These are phyloP conservation scores for Acacia pycnantha DNA, from an alignment of 331 rosid species.

Conservation along the genomic window DNA sequence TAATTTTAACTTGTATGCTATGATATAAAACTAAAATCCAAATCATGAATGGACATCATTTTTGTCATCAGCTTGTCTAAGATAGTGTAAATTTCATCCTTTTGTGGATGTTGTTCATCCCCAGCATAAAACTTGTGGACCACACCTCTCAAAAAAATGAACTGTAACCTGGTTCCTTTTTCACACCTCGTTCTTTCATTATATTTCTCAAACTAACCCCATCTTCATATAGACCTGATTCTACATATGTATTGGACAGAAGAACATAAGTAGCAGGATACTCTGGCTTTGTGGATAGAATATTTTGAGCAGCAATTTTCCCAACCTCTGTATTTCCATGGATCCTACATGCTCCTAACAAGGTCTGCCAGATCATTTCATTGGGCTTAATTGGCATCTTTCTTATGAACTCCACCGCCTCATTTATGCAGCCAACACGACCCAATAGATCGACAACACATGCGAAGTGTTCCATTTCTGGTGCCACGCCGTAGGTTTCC, in stretches of 20 bases:
- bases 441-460: slow-evolving; percentile 78
- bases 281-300: slow-evolving; percentile 54
- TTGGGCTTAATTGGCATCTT: slow-evolving; percentile 62
- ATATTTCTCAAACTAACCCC: slow-evolving; percentile 52
- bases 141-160: slow-evolving; percentile 66
- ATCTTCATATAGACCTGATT: slow-evolving; percentile 49
- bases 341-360: slow-evolving; percentile 78
- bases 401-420: slow-evolving; percentile 61
- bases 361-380: slow-evolving; percentile 77
- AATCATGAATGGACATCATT: slow-evolving; percentile 30
- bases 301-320: slow-evolving; percentile 60
- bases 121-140: slow-evolving; percentile 69
- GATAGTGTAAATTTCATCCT: slow-evolving; percentile 49
- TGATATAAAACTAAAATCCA: slow-evolving; percentile 23
- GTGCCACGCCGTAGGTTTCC: slow-evolving; percentile 47
- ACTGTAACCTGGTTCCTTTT: slow-evolving; percentile 67
- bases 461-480: slow-evolving; percentile 75
- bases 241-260: slow-evolving; percentile 63
- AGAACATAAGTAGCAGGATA: slow-evolving; percentile 65
- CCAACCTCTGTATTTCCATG: slow-evolving; percentile 67
- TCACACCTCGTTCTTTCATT: slow-evolving; percentile 68
- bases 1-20: background rate
- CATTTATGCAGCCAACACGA: slow-evolving; percentile 55
- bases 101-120: slow-evolving; percentile 60
- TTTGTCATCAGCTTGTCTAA: slow-evolving; percentile 46